These are phyloP conservation scores for Pythium vanterpoolii DNA, from an alignment of 352 stramenopile species.

Conservation along the genomic window DNA sequence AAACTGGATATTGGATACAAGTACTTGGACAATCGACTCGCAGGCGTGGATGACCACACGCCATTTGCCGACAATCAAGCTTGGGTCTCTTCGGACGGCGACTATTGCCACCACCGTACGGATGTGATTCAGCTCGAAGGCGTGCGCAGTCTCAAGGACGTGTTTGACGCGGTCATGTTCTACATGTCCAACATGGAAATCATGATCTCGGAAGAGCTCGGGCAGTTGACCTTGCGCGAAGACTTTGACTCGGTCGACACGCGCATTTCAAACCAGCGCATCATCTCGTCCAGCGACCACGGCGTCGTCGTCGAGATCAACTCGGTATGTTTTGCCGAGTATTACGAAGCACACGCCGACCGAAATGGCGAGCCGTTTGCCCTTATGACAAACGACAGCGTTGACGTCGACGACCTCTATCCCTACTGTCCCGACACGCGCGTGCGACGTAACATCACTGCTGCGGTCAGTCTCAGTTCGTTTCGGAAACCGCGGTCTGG, in stretches of 20 bases:
- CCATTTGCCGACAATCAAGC: not conserved
- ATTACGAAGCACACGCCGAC: conserved; percentile 20
- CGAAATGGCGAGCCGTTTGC: conserved; percentile 22
- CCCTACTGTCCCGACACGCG: conserved; percentile 32
- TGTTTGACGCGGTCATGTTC: conserved; percentile 46
- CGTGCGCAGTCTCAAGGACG: conserved; percentile 39
- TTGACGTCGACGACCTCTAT: conserved; percentile 49
- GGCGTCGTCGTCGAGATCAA: conserved; percentile 22
- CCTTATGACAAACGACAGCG: conserved; percentile 30
- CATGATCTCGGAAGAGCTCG: conserved; percentile 44
- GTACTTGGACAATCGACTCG: conserved; percentile 6
- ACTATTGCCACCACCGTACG: conserved; percentile 15
- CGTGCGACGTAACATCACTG: conserved; percentile 23
- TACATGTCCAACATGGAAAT: conserved; percentile 61
- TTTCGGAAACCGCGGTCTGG: not conserved
- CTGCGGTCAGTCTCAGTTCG: conserved; percentile 17
- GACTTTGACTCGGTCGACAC: conserved; percentile 37
- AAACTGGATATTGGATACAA: not conserved
- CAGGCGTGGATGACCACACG: not conserved
- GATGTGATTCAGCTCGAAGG: conserved; percentile 43
- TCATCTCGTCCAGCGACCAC: conserved; percentile 31
- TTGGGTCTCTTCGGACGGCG: not conserved
- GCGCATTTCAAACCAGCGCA: conserved; percentile 37
- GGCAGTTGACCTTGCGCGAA: conserved; percentile 46
- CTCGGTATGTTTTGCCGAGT: conserved; percentile 26